Base-by-base conservation (phyloP, 1,284 basidiomycete species). In the Caloboletus inedulis region DNA sequence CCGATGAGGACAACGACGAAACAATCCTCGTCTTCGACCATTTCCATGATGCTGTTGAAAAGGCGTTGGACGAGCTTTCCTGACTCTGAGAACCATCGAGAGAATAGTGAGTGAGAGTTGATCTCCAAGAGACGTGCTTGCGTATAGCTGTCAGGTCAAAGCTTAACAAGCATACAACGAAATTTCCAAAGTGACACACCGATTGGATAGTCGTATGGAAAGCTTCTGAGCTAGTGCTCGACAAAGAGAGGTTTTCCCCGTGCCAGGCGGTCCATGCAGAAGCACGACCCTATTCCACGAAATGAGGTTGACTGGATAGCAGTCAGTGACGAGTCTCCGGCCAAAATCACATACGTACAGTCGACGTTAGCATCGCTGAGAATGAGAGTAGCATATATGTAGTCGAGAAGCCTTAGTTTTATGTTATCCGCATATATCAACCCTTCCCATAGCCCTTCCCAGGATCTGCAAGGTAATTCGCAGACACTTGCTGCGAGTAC, bases 31-130 rank as follows among this genome's bases (percentile, higher is more conserved):
- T 98, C 94, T 48, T 95, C 93, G 0, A 84, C 81, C 72, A 98
- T 81, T 60, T 95, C 92, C 44, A 81, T 89, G 43, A 99, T 92
- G 53, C 83, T 89, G 45, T 81, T 84, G 66, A 99, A 99, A 16
- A 99, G 77, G 51, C 89, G 83, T 65, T 99, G 95, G 0, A 99
- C 97, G 14, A 99, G 84, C 72, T 99, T 99, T 27, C 97, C 97
- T 1, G 93, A 96, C 68, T 99, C 97, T 1, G 94, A 97, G 73
- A 99, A 99, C 94, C 94, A 97, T 59, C 93, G 89, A 7, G 91
- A 94, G 69, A 98, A 97, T 7, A 97, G 77, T 1, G 94, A 97
- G 72, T 98, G 94, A 0, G 94, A 94, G 66, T 99, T 99, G 69
- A 99, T 98, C 70, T 99, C 97, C 43, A 99, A 82, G 3, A 99